Evolutionary conservation across 2,329 filamentous ascomycete species (phyloP).

Genomic region (Cordyceps cateniannulata): DNA sequence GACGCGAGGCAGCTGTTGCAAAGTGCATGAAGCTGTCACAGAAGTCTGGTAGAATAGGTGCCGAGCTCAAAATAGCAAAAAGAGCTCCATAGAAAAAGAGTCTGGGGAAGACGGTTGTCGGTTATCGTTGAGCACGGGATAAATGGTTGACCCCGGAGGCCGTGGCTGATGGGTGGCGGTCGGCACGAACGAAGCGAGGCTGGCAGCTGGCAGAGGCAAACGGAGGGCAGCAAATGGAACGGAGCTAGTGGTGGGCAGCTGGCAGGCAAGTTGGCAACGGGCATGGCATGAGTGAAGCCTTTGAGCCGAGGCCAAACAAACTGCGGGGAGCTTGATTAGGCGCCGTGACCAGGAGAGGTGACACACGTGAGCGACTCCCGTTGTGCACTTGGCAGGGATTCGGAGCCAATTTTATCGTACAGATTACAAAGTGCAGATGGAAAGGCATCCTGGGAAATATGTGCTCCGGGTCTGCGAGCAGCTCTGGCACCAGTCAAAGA

Average conservation of each 20-base stretch:
- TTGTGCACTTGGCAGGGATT: no score
- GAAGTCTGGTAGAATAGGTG: neutral
- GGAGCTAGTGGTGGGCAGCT: neutral
- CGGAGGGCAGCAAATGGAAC: neutral
- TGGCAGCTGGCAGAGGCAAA: neutral
- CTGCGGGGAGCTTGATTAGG: neutral
- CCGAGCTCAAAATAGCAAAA: neutral
- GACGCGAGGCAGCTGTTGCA: neutral
- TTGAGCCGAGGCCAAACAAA: conserved; percentile 1
- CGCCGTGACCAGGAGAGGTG: neutral
- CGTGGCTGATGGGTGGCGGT: neutral
- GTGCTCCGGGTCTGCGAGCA: no score
- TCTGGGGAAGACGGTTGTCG: neutral
- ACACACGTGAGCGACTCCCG: neutral
- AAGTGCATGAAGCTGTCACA: conserved; percentile 4
- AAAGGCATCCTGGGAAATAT: neutral
- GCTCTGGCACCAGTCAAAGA: neutral
- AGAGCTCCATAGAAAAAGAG: neutral
- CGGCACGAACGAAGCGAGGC: neutral
- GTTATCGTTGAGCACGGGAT: neutral
- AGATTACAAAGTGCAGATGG: neutral
- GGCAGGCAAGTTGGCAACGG: neutral
- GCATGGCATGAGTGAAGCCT: neutral
- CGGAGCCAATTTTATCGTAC: no score
- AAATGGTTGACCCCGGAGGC: conserved; percentile 5